Base-by-base conservation (phyloP, 495 filamentous ascomycete genomes). In the Tetracladium setigerum region DNA sequence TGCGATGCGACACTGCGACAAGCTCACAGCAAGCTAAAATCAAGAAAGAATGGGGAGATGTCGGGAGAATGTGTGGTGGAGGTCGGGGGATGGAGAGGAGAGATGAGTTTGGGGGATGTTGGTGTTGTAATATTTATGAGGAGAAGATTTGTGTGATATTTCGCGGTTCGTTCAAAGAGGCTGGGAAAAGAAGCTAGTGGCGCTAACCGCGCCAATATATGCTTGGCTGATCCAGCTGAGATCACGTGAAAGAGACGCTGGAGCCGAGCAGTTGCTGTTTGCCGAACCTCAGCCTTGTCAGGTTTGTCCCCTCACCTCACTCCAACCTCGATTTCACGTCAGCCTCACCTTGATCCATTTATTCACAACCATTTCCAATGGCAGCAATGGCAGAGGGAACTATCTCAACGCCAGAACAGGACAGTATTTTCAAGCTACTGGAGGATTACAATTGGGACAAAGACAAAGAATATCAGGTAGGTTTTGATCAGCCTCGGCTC, bases 381-480 rank as follows among this genome's bases (percentile, higher is more conserved):
- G 24, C 32, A 47, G 47, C 32, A 14, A 57, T 48, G 54, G 39
- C 54, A 27, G 44, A 52, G 37, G 53, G 62, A 40, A 16, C 38
- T n/a, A 24, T 36, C 33, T 50, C 24, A 38, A 24, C 30, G 16
- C 2, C 27, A 24, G 44, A 57, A 22, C 15, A 50, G 15, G 22
- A 17, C 10, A 53, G 50, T 13, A 51, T 72, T 12, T 74, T 66
- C 52, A 52, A 62, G 37, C 60, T 69, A 34, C 50, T 80, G n/a
- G 65, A 74, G 36, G 42, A 41, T n/a, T 80, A 80, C 60, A 49
- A 62, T 12, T 80, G 77, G 77, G 69, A 66, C 38, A 53, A 57
- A 44, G 77, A 80, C 52, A 56, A 62, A 41, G 74, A 78, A 52
- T 80, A 78, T 52, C 73, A 78, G 58, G 67, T 69, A 61, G 41